Evolutionary conservation across 192 early-diverging fungal genomes (phyloP).

Genomic region (Backusella tarrabulga): DNA sequence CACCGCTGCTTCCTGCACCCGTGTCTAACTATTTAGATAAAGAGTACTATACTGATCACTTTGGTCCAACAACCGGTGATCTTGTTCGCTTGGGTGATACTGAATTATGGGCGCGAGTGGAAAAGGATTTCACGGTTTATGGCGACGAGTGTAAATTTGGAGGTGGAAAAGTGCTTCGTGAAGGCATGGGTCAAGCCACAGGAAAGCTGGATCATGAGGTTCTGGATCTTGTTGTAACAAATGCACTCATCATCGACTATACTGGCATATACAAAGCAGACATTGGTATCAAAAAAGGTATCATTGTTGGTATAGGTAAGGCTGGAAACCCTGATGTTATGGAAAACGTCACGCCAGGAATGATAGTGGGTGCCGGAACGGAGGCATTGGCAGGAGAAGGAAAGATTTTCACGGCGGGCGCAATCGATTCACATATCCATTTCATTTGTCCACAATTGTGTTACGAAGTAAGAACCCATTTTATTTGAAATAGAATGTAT

Average conservation of each 20-base stretch:
- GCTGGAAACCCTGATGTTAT: constrained; percentile 98
- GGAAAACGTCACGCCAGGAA: constrained; percentile 88
- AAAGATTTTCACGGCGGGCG: constrained; percentile 90
- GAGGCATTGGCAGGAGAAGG: constrained; percentile 93
- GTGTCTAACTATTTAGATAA: constrained; percentile 68
- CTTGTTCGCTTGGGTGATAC: constrained; percentile 88
- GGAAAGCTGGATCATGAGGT: constrained; percentile 64
- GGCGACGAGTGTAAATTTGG: constrained; percentile 98
- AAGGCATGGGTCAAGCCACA: constrained; percentile 94
- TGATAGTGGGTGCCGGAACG: constrained; percentile 86
- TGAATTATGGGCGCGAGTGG: constrained; percentile 79
- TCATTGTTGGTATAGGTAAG: constrained; percentile 91
- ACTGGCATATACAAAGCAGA: constrained; percentile 98
- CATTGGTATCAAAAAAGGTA: constrained; percentile 86
- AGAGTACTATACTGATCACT: constrained; percentile 83
- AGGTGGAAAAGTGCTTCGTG: constrained; percentile 90
- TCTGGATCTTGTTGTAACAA: constrained; percentile 94
- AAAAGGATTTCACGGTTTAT: constrained; percentile 86
- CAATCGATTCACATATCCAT: constrained; percentile 93
- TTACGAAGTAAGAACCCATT: constrained; percentile 56
- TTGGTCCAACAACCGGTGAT: constrained; percentile 93
- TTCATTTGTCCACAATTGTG: constrained; percentile 93
- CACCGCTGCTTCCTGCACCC: constrained; percentile 39
- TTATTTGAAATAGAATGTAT: neutral
- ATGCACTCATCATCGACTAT: constrained; percentile 89